Evolutionary conservation across 345 rosid species (phyloP), one percentile per base, ranked within the genome.

Genomic region (Melaleuca alternifolia): DNA sequence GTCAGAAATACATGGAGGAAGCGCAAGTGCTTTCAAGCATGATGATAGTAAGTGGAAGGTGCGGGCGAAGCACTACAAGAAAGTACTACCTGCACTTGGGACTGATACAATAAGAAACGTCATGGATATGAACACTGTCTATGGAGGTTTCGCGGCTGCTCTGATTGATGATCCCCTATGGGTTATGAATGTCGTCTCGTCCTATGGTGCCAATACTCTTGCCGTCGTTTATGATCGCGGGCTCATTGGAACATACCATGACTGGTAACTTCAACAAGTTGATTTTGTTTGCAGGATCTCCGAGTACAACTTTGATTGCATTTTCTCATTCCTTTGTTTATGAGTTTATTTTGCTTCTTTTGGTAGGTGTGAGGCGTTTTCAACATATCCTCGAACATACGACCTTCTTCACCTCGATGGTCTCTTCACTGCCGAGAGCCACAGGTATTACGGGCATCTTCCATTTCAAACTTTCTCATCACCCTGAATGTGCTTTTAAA

Each of bases 121-220:
- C 83, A 97, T 97, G 99, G 99, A 97, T 89, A 97, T 97, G 99
- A 97, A 95, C 89, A 96, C 99, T n/a, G 90, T 91, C 83, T 97
- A 94, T 56, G 99, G 99, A 88, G 99, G 99, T 86, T 92, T 97
- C 26, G 97, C 99, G 81, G 96, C 99, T 20, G 91, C 98, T 75
- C 51, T 94, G 83, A 84, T 94, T 84, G 94, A 94, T 82, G 94
- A 93, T 90, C 99, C 99, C 30, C 46, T 93, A 85, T 97, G 99
- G 99, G 96, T 95, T 85, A 97, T 97, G 99, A 97, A 96, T 28
- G 98, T 97, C 30, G 96, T 94, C 59, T 96, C 99, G 26, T 95
- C 98, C 54, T 94, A 96, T 83, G 94, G 95, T 89, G 90, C 92
- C 50, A 97, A 95, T 84, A 91, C 98, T 20, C 96, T 97, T 51